Evolutionary conservation across 129 eudicot genomes (phyloP).

Genomic region (Lactuca saligna): DNA sequence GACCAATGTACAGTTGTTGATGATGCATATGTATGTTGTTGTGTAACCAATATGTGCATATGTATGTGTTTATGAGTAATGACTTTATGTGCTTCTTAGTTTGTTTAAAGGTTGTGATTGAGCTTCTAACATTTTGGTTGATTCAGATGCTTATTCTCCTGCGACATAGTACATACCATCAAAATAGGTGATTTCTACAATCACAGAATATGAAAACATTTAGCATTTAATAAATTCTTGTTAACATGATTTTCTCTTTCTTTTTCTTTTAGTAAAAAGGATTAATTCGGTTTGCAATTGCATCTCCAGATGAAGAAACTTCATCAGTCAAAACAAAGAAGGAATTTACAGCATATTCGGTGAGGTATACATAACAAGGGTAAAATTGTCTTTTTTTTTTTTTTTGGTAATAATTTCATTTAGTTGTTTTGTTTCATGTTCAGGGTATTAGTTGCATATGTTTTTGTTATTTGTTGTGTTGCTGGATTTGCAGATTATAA

Average conservation of each 20-base stretch:
- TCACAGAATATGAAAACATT: background rate
- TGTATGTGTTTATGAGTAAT: too few relatives aligned
- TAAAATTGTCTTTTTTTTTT: background rate
- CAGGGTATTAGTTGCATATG: conserved; percentile 72
- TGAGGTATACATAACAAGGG: conserved; percentile 33
- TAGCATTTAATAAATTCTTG: too few relatives aligned
- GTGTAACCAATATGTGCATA: too few relatives aligned
- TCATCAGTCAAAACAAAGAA: conserved; percentile 85
- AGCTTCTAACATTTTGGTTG: conserved; percentile 13
- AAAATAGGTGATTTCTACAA: conserved; percentile 20
- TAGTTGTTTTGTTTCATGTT: background rate
- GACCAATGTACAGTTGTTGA: too few relatives aligned
- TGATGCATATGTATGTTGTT: too few relatives aligned
- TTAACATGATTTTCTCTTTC: background rate
- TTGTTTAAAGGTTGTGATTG: background rate
- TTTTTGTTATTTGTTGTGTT: conserved; percentile 43
- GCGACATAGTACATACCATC: conserved; percentile 52
- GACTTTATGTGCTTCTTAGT: too few relatives aligned
- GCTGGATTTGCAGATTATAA: conserved; percentile 57
- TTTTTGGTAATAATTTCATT: background rate
- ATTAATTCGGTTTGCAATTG: conserved; percentile 27
- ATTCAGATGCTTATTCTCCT: conserved; percentile 59
- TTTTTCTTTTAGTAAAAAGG: conserved; percentile 1
- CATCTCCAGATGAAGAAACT: conserved; percentile 38
- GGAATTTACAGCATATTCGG: conserved; percentile 95